These are phyloP conservation scores for Epichloe brachyelytri DNA, from an alignment of 2,329 filamentous ascomycete species.

Conservation along the genomic window DNA sequence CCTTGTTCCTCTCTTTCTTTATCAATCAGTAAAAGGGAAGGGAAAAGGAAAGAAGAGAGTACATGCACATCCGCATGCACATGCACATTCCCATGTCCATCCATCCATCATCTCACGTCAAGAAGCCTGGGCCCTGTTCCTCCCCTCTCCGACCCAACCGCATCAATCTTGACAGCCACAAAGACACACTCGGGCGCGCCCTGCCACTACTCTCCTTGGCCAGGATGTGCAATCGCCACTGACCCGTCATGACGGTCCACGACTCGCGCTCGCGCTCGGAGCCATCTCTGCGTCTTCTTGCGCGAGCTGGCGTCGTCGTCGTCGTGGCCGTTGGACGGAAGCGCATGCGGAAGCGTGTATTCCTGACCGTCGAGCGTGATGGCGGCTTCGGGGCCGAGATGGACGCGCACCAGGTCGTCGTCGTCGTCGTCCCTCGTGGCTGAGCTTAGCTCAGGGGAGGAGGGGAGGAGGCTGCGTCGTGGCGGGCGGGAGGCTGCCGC, in stretches of 20 bases:
- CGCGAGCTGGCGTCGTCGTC: conserved; percentile 19
- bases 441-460: conserved; percentile 28
- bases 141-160: conserved; percentile 49
- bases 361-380: conserved; percentile 46
- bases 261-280: conserved; percentile 18
- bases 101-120: conserved; percentile 20
- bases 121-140: conserved; percentile 53
- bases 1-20: no score
- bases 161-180: conserved; percentile 64
- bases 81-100: no score
- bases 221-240: conserved; percentile 61
- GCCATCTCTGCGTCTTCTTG: conserved; percentile 30
- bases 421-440: conserved; percentile 17
- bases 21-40: not conserved
- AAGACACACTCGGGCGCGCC: conserved; percentile 55
- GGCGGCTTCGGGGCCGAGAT: conserved; percentile 46
- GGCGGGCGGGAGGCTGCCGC: conserved; percentile 39
- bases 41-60: no score
- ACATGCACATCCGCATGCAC: not conserved
- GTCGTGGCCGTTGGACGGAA: conserved; percentile 14
- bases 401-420: conserved; percentile 55
- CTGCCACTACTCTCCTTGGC: conserved; percentile 30
- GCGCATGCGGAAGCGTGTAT: conserved; percentile 17
- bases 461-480: conserved; percentile 12
- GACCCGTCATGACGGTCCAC: conserved; percentile 56